Base-by-base conservation (phyloP, 305 asterid genomes). In the Withania somnifera region DNA sequence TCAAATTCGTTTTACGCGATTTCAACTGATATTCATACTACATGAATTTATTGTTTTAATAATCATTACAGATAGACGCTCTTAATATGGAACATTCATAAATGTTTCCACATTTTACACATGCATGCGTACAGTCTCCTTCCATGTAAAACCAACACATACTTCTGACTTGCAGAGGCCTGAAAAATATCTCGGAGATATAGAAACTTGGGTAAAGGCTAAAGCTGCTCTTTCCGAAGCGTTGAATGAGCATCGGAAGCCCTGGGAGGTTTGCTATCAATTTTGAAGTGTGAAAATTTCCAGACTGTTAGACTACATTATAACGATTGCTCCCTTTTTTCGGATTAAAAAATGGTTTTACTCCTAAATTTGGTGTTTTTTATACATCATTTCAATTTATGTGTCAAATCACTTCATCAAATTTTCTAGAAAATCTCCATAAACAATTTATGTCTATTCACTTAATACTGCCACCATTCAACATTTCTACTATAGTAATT, bases 161-260 rank as follows among this genome's bases (percentile, higher is more conserved):
- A 71, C 84, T 83, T 80, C 45, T 89, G 77, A 83, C 60, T 86
- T 92, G 79, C 90, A 96, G 99, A 91, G 97, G 86, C 99, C 98
- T 32, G 99, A 95, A 89, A 90, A 91, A 80, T 95, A 84, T 90
- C 91, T 95, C 82, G 99, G 99, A 82, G 96, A 90, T 47, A 0
- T 87, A 66, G 92, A 84, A 81, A 82, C 92, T 81, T 95, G 99
- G 99, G 91, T 90, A 17, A 91, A 83, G 85, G 97, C 99, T 67
- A 98, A 94, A 92, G 91, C 89, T 80, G 93, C 97, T 81, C 98
- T 94, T 85, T 52, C 89, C 13, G 95, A 91, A 83, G 99, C 99
- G 80, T 84, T 95, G 32, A 88, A 94, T 75, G 98, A 94, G 88
- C 91, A 86, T 86, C 97, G 97, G 53, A 89, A 89, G 84, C 92